These are phyloP conservation scores for Arxiozyma heterogenica DNA, from an alignment of 1,139 yeast species.

Conservation along the genomic window DNA sequence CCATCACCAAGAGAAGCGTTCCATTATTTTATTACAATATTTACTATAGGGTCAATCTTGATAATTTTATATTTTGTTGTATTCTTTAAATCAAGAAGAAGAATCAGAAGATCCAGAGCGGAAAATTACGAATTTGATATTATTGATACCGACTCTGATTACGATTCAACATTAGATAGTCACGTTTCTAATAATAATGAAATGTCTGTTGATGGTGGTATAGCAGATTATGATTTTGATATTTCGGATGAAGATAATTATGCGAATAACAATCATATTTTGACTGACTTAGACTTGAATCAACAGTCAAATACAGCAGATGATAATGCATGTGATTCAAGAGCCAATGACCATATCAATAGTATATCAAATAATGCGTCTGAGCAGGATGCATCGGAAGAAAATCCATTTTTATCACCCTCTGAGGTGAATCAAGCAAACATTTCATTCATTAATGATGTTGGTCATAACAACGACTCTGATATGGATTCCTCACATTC, in stretches of 20 bases:
- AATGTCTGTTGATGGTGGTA: conserved; percentile 13
- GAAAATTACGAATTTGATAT: conserved; percentile 75
- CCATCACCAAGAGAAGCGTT: conserved; percentile 19
- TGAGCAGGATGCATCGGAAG: conserved; percentile 10
- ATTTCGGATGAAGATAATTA: conserved; percentile 26
- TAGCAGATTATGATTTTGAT: conserved; percentile 29
- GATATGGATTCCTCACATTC: not conserved
- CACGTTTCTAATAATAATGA: conserved; percentile 10
- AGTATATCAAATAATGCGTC: conserved; percentile 2
- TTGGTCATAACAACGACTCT: not conserved
- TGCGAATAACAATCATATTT: not conserved
- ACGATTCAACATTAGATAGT: conserved; percentile 25
- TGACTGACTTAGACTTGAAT: not conserved
- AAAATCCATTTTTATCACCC: not conserved
- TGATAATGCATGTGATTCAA: not conserved
- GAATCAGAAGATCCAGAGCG: conserved; percentile 52
- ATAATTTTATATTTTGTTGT: conserved; percentile 46
- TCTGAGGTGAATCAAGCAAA: not conserved
- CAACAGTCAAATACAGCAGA: not conserved
- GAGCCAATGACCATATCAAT: not conserved
- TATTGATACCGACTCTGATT: conserved; percentile 45
- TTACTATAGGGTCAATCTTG: conserved; percentile 50
- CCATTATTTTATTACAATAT: conserved; percentile 48
- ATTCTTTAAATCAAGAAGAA: conserved; percentile 38
- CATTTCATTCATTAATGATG: not conserved